Base-by-base conservation (phyloP, 345 rosid genomes). In the Bruguiera gymnorhiza region DNA sequence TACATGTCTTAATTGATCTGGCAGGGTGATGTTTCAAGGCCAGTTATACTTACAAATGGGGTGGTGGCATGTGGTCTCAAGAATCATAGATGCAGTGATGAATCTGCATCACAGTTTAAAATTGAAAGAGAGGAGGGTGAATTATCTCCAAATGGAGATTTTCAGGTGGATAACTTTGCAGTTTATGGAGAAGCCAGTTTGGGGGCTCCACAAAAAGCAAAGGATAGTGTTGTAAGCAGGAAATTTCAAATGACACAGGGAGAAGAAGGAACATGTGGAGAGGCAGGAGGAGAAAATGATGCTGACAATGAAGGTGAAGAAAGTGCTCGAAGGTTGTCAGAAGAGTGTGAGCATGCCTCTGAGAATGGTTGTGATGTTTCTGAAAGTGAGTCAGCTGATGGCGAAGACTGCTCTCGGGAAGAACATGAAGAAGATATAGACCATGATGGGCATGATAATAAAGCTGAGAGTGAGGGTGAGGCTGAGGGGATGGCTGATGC, bases 121-220 rank as follows among this genome's bases (percentile, higher is more conserved):
- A 85, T 83, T 68, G 97, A 92, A 79, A 95, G 98, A 81, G 99
- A 95, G 71, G 99, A 95, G 78, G 99, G 99, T 63, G 99, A 95
- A 74, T 82, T 95, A 78, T 95, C 99, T 71, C 99, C 99, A 60
- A 88, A 83, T 74, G 97, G 91, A 53, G 97, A 91, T 73, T 92
- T 85, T 69, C 97, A 90, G 83, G 37, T 34, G 10, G 97, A 92
- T 67, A 86, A 86, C 67, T 92, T 90, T 77, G 92, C 86, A 29
- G 89, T 75, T 76, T 84, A 83, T 85, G 95, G 80, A 66, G 95
- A 84, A 73, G 80, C 76, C 74, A 85, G 81, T 71, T 53, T 83
- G 79, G 93, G 87, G 76, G 82, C 81, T 63, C 70, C 57, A 26
- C 83, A 78, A 70, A 87, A 85, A 77, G 74, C 46, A 56, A 89